Base-by-base conservation (phyloP, 345 rosid genomes). In the Iberis pinnata region DNA sequence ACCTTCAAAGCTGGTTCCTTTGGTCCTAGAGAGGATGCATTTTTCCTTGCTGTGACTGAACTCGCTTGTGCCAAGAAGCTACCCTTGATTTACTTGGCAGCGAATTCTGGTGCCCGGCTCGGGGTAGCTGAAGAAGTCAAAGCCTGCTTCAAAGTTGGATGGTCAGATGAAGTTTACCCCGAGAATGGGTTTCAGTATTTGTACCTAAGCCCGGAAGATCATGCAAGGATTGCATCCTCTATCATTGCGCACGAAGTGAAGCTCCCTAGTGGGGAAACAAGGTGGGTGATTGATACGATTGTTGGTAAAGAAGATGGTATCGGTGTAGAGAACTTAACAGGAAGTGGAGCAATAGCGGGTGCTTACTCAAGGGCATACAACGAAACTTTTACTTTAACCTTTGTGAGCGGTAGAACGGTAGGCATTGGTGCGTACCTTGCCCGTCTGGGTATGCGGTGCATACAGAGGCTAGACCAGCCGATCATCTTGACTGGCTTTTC, bases 351-450 rank as follows among this genome's bases (percentile, higher is more conserved):
- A 53, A 92, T 92, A 57, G 98, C 98, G 7, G 76, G 97, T 77
- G 98, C 95, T 20, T 92, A 84, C 76, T 85, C 98, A 13, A 79
- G 76, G 77, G 97, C 99, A n/a, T 92, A 92, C 77, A 76, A 78
- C 32, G 99, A 92, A 76, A 92, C 90, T 9, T 88, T 92, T 74
- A 92, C 98, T 41, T 65, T 88, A 53, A 92, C 98, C 9, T 92
- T 85, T 64, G 98, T 92, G 31, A 88, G 95, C 26, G 94, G 98
- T 18, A 76, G 97, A 69, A 88, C 98, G 6, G 98, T 92, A 38
- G 98, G 98, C 41, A 88, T 92, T 11, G 98, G 98, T 63, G 98
- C 98, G 58, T 92, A 92, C 66, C 97, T 92, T 73, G 86, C 98
- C 60, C 83, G 98, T 54, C 85, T 92, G 44, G 98, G 98, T 40